Evolutionary conservation across 345 rosid species (phyloP).

Genomic region (Hibiscus mutabilis): DNA sequence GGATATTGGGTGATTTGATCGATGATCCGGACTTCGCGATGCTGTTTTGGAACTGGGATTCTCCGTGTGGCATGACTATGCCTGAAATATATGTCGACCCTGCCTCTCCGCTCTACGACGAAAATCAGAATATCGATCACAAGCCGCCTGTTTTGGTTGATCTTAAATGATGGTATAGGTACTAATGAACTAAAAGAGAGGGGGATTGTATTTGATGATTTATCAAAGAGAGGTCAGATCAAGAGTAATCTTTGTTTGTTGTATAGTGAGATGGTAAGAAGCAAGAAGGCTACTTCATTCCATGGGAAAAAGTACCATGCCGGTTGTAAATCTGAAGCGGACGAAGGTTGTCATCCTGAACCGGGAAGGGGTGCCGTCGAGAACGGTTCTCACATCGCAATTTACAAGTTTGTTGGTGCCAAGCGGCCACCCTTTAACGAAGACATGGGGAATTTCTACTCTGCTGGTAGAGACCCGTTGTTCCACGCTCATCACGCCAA

Average conservation of each 20-base stretch:
- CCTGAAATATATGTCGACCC: background rate
- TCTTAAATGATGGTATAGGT: background rate
- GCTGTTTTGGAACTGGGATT: background rate
- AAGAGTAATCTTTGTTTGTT: background rate
- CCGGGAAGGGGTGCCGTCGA: background rate
- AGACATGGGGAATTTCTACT: background rate
- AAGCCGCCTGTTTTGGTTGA: background rate
- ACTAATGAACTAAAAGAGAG: background rate
- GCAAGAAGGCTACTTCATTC: background rate
- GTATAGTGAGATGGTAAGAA: background rate
- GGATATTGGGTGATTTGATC: background rate
- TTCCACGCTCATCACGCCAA: background rate
- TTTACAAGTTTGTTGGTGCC: background rate
- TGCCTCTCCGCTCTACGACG: background rate
- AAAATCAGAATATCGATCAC: background rate
- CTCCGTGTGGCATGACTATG: background rate
- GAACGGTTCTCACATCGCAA: background rate
- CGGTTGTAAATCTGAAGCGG: background rate
- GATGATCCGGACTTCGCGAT: background rate
- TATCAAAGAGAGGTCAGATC: background rate
- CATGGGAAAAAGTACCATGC: background rate
- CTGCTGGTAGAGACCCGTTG: background rate
- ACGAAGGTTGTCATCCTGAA: background rate
- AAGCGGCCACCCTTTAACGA: background rate
- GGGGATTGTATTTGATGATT: background rate